Conservation (phyloP, 768 basidiomycete species). For the Podaxis mareebaensis region DNA sequence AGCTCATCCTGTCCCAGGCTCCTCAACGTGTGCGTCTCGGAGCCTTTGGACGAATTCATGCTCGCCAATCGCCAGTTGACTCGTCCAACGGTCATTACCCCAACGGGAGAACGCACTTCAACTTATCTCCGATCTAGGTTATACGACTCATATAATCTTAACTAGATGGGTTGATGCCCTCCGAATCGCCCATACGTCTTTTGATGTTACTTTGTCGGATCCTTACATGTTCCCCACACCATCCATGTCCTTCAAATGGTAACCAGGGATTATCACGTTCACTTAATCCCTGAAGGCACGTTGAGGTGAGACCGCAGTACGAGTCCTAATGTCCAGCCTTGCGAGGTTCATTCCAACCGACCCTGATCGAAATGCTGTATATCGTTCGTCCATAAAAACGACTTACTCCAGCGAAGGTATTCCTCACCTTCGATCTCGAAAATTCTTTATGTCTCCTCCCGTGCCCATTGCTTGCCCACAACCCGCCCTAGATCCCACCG, state of each 20-base stretch:
- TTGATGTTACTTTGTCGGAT: not conserved
- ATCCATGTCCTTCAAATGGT: not conserved
- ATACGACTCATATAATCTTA: not conserved
- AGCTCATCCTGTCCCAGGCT: not conserved
- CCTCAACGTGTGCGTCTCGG: not conserved
- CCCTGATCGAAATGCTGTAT: not conserved
- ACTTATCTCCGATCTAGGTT: not conserved
- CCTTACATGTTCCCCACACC: not conserved
- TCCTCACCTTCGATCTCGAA: not conserved
- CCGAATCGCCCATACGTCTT: not conserved
- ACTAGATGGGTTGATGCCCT: not conserved
- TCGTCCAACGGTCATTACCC: not conserved
- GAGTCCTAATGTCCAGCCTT: not conserved
- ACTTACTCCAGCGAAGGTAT: not conserved
- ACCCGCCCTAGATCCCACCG: not conserved
- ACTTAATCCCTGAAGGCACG: not conserved
- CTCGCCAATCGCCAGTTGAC: not conserved
- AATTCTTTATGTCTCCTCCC: not conserved
- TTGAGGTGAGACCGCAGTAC: not conserved
- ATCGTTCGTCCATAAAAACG: not conserved
- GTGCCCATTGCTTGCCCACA: not conserved
- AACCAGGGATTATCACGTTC: not conserved
- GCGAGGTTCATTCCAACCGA: not conserved
- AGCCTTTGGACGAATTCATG: not conserved
- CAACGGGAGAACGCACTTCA: not conserved